Base-by-base conservation (phyloP, 2,329 filamentous ascomycete genomes). In the Colletotrichum eremochloae region DNA sequence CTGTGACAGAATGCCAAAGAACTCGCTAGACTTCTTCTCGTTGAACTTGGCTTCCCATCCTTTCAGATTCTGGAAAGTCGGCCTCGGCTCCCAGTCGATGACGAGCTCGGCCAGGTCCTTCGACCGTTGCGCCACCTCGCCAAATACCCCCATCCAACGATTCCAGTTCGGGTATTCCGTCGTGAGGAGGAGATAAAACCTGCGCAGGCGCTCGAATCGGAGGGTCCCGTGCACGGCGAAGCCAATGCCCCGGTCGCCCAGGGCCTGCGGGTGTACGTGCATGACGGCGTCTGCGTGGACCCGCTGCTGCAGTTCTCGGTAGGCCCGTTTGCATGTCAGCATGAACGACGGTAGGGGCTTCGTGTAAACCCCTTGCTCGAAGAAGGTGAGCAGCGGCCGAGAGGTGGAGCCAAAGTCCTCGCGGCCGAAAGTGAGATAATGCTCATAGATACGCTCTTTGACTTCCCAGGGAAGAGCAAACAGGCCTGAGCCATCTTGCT, bases 161-260 rank as follows among this genome's bases (percentile, higher is more conserved):
- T 81, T 81, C 79, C 79, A 81, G 63, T 79, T 76, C 4, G 79
- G 74, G 36, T 79, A 71, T 50, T 79, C 78, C 36, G 76, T 76
- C 1, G 76, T 73, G 4, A 80, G 62, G 24, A 80, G 61, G 0
- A 80, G 67, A 55, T 71, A 75, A 8, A 80, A 75, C 63, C 75
- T 75, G 5, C 71, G 72, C 57, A 80, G 73, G 12, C 78, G 75
- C 9, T 76, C 75, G 31, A 77, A 75, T 14, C 75, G 75, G n/a
- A 81, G 75, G 8, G 60, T 75, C 1, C 79, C 79, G 56, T 76
- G 75, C 12, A 78, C 77, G 1, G 78, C 79, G 46, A 81, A 77
- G 9, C 79, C 77, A n/a, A 81, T 74, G 24, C 77, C 72, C 33
- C 66, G 66, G 15, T 74, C 74, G 15, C 74, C 76, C 62, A 68